Evolutionary conservation across 495 filamentous ascomycete species (phyloP), one percentile per base, ranked within the genome.

Genomic region (Aspergillus wentii): DNA sequence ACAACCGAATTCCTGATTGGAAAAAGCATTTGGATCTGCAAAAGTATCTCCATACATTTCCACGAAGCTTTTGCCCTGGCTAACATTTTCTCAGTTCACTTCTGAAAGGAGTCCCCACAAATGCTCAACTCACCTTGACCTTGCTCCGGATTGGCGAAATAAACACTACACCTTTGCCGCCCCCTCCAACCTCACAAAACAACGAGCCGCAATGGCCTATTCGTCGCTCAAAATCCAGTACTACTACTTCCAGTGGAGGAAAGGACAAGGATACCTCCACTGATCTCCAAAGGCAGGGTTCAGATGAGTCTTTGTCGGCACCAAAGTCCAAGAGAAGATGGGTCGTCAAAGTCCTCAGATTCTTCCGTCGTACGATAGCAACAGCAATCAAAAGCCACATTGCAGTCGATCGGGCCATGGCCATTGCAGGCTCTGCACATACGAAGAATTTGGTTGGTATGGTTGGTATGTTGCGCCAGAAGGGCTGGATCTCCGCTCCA

Each of bases 141-240:
- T 74, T 94, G 9, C 82, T 95, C 17, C 83, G 89, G 25, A 80
- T 90, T 37, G 86, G 88, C 35, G 88, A 94, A 64, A 81, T 79
- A 14, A 91, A 89, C 59, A 80, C 84, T 36, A 76, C 86, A 0
- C 88, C 88, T 0, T 59, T 94, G 0, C 86, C 87, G 3, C 86
- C 88, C n/a, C 83, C 87, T 1, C 86, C 87, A 2, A 63, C 64
- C 5, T 59, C 16, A 54, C 48, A 49, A 9, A 54, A 69, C 11
- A 67, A 76, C 5, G 78, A 81, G 0, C 72, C 81, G 8, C 51
- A 49, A 2, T 49, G 56, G 27, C 51, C 52, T 52, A 72, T 18
- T 48, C 68, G 32, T 69, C 77, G 46, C 14, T 60, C 49, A 31
- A 52, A 30, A 11, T 52, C 28, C 43, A 57, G 43, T 41, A 44